A percentile compares a stretch with the other conserved stretches of the same genome.
Evolutionary conservation across 345 rosid species (phyloP).

Genomic region (Dovyalis caffra): DNA sequence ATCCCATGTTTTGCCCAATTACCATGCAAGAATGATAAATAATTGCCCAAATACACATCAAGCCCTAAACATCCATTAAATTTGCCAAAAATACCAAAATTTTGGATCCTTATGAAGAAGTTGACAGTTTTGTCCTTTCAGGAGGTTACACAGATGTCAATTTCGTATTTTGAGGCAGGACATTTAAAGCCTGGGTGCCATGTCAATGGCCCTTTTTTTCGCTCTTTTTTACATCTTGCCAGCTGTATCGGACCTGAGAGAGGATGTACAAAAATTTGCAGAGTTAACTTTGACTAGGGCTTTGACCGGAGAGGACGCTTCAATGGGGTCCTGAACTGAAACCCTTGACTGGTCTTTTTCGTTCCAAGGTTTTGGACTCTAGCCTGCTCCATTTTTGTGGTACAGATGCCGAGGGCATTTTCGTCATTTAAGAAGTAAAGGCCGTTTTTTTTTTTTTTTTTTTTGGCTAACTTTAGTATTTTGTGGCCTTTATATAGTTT

Average conservation of each 20-base stretch:
- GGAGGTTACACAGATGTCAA: not conserved
- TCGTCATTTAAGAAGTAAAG: not conserved
- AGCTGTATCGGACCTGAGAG: slow-evolving; percentile 24
- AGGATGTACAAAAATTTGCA: slow-evolving; percentile 10
- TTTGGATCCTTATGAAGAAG: not conserved
- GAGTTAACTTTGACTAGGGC: slow-evolving; percentile 28
- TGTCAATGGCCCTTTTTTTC: slow-evolving; percentile 10
- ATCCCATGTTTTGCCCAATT: slow-evolving; percentile 4
- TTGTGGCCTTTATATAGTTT: not conserved
- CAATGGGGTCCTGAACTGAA: slow-evolving; percentile 15
- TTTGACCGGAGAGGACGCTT: slow-evolving; percentile 31
- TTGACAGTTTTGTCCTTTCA: slow-evolving; percentile 3
- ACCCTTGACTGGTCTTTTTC: slow-evolving; percentile 32
- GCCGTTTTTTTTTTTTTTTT: not conserved
- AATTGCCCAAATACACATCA: not conserved
- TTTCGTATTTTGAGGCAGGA: slow-evolving; percentile 26
- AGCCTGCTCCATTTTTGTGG: slow-evolving; percentile 24
- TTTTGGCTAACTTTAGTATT: not conserved
- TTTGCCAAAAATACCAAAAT: not conserved
- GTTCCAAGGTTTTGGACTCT: slow-evolving; percentile 33
- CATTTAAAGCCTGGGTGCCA: slow-evolving; percentile 18
- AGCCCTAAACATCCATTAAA: not conserved
- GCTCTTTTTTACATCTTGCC: slow-evolving; percentile 15
- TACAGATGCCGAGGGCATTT: too few species aligned
- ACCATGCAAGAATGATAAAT: slow-evolving; percentile 5